phyloP scores from a whole-genome alignment of 495 filamentous ascomycete genomes.

The Pyrenula aspistea region DNA sequence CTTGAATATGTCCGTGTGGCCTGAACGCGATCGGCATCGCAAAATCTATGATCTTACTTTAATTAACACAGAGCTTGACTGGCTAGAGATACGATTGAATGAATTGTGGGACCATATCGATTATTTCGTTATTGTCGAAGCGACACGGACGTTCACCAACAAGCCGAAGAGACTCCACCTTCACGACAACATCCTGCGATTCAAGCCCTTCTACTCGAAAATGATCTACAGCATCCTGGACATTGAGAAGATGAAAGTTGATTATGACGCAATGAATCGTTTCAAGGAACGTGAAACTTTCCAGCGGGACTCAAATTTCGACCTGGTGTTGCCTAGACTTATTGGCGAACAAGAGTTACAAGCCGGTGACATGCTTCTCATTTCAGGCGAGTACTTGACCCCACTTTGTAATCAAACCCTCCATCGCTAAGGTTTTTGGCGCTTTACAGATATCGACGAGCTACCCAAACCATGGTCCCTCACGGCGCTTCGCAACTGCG shows the following conservation, averaged over 20 bases:
- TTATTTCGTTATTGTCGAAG: conserved; percentile 45
- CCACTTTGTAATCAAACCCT: conserved; percentile 26
- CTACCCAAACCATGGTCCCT: conserved; percentile 35
- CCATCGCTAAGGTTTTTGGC: conserved; percentile 12
- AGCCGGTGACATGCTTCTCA: conserved; percentile 21
- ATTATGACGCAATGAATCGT: conserved; percentile 16
- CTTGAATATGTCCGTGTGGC: not conserved
- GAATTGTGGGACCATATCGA: conserved; percentile 35
- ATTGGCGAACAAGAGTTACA: conserved; percentile 11
- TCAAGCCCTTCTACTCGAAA: conserved; percentile 32
- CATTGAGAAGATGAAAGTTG: conserved; percentile 10
- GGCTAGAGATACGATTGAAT: conserved; percentile 45
- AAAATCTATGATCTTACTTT: conserved; percentile 45
- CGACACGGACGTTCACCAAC: conserved; percentile 34
- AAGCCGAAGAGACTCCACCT: conserved; percentile 34
- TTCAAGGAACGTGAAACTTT: conserved; percentile 36
- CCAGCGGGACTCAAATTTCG: conserved; percentile 37
- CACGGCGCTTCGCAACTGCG: conserved; percentile 30
- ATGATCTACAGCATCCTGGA: conserved; percentile 42
- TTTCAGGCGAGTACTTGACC: conserved; percentile 12
- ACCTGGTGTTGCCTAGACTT: conserved; percentile 33
- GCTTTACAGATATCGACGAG: conserved; percentile 34
- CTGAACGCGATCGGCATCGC: conserved; percentile 13
- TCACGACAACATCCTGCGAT: conserved; percentile 22
- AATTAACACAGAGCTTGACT: conserved; percentile 43